Evolutionary conservation across 2,329 filamentous ascomycete genomes (phyloP).

Genomic region (Apiospora arundinis): DNA sequence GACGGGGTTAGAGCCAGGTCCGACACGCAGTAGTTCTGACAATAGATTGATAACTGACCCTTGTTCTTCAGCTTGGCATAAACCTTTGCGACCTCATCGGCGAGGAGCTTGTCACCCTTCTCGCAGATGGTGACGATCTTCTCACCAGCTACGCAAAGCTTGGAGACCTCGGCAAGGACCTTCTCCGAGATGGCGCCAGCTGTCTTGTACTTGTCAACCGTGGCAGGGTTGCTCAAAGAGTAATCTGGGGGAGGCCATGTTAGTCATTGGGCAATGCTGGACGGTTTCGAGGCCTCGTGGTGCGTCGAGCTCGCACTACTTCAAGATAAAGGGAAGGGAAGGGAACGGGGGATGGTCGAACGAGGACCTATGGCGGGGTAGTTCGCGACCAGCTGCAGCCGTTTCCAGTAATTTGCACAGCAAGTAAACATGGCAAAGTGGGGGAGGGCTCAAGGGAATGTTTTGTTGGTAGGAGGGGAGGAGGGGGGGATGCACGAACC

Average conservation of each 20-base stretch:
- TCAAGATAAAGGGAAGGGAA: not conserved
- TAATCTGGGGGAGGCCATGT: slow-evolving; percentile 66
- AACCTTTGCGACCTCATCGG: slow-evolving; percentile 92
- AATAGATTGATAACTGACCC: slow-evolving; percentile 59
- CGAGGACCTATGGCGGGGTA: slow-evolving; percentile 18
- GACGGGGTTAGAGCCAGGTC: not conserved
- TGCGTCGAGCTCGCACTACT: not conserved
- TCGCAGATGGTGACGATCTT: slow-evolving; percentile 96
- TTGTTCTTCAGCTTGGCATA: slow-evolving; percentile 99
- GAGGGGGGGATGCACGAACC: slow-evolving; percentile 31
- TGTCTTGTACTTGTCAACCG: slow-evolving; percentile 98
- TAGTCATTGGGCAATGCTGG: not conserved
- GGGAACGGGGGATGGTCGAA: not conserved
- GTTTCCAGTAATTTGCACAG: slow-evolving; percentile 17
- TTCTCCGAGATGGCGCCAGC: slow-evolving; percentile 95
- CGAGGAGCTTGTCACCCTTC: slow-evolving; percentile 92
- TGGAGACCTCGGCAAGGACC: slow-evolving; percentile 84
- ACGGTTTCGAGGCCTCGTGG: not conserved
- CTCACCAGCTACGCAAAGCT: slow-evolving; percentile 78
- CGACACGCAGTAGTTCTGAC: not conserved
- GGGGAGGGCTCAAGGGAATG: slow-evolving; percentile 14
- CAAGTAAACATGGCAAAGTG: slow-evolving; percentile 14
- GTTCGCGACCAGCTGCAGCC: slow-evolving; percentile 19
- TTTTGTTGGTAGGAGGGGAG: not conserved
- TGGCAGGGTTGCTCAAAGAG: slow-evolving; percentile 89